Evolutionary conservation across 495 filamentous ascomycete genomes (phyloP), one percentile per base, ranked within the genome.

Genomic region (Daldinia loculata): DNA sequence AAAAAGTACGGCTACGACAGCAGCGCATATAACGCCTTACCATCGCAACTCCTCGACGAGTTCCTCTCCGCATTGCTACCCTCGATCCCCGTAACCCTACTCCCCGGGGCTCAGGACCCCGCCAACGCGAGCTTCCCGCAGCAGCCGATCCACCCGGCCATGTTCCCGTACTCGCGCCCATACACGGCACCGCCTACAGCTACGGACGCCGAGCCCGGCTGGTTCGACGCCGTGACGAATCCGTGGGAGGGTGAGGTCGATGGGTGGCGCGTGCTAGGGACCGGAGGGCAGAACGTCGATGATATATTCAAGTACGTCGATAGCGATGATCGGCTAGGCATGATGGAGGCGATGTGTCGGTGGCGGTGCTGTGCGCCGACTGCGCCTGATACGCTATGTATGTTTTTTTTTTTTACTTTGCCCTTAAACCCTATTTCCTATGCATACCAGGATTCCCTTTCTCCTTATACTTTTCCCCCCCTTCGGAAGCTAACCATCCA

Each of bases 1-100:
- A 97, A 95, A 76, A 97, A 95, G 69, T 98, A 98, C 80, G 95
- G 96, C 57, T 98, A 98, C 81, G 95, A 98, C 78, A 88, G 91
- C 59, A 88, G 89, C 32, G 79, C 91, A 1, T 98, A 97, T 82
- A 95, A 98, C 77, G 84, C 94, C 11, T 79, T 89, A 0, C 96
- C 95, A 2, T 93, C 93, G 6, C 89, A 89, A 39, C 90, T 89
- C 56, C 84, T 99, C 36, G 95, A 99, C 79, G 82, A 86, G 22
- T 95, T 97, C 81, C 85, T 99, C 7, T 84, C 90, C 2, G 84
- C 89, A 30, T 83, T 99, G 27, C 85, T 98, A 14, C 93, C 95
- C 12, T 88, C 88, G 63, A 85, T 98, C 74, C 90, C 95, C 22
- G 77, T 97, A 68, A 93, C 95, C 0, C 78, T 97, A 12, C 87